A percentile compares a stretch with the other conserved stretches of the same genome.
Conservation (phyloP, 2,329 filamentous ascomycete genomes). For the Pseudopyricularia cyperi region DNA sequence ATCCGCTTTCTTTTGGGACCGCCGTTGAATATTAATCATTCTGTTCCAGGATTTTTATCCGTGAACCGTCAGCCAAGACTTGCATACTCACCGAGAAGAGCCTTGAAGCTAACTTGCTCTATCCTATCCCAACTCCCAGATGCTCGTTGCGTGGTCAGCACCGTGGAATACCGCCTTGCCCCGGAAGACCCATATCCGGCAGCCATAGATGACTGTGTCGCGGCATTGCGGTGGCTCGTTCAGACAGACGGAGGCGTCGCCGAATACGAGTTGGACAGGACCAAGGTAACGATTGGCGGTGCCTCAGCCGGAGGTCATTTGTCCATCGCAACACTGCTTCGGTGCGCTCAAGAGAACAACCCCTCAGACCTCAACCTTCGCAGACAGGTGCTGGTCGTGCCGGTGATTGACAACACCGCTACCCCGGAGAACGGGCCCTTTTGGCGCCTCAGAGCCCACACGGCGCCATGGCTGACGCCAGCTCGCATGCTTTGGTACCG, state of each 20-base stretch:
- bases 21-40: too few species aligned
- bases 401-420: constrained; percentile 3
- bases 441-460: neutral
- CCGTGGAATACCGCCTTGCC: constrained; percentile 34
- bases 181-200: constrained; percentile 33
- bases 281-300: constrained; percentile 13
- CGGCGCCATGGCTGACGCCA: constrained; percentile 17
- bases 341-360: neutral
- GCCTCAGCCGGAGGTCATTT: constrained; percentile 15
- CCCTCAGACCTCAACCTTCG: neutral
- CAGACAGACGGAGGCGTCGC: constrained; percentile 11
- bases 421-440: neutral
- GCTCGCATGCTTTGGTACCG: constrained; percentile 21
- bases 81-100: too few species aligned
- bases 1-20: too few species aligned
- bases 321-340: constrained; percentile 18
- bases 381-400: constrained; percentile 1
- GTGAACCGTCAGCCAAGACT: too few species aligned
- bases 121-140: neutral
- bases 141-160: constrained; percentile 27
- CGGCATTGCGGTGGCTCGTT: constrained; percentile 20
- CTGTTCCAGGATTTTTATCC: too few species aligned
- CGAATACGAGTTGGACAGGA: constrained; percentile 11
- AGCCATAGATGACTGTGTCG: constrained; percentile 25
- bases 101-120: neutral